These are phyloP conservation scores for Aureobasidium sp. DNA, from an alignment of 2,329 filamentous ascomycete species.

Conservation along the genomic window DNA sequence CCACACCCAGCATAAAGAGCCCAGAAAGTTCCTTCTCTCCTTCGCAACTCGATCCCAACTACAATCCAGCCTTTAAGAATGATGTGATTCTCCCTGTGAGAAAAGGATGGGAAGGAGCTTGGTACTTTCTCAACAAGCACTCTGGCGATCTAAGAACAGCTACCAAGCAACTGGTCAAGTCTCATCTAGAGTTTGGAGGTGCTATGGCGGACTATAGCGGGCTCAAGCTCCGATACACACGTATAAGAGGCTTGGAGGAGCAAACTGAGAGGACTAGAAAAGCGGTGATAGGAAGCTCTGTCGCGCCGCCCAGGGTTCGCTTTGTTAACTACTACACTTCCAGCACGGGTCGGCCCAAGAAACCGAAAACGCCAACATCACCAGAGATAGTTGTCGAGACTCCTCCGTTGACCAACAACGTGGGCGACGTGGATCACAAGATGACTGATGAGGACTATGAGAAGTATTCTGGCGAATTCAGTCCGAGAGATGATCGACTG, in stretches of 20 bases:
- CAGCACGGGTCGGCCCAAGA: constrained; percentile 64
- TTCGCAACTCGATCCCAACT: constrained; percentile 52
- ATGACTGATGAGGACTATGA: constrained; percentile 14
- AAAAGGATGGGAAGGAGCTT: constrained; percentile 58
- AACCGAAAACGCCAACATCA: constrained; percentile 39
- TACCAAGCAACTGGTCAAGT: constrained; percentile 65
- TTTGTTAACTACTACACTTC: constrained; percentile 90
- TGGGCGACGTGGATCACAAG: not conserved
- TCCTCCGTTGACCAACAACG: not conserved
- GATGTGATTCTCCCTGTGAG: constrained; percentile 64
- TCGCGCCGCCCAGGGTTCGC: constrained; percentile 50
- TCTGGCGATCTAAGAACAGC: constrained; percentile 64
- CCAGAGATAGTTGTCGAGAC: not conserved
- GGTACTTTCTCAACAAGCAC: constrained; percentile 79
- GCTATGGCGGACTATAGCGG: constrained; percentile 70
- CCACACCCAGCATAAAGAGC: not conserved
- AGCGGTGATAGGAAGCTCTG: constrained; percentile 26
- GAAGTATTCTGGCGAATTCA: not conserved
- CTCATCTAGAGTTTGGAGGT: constrained; percentile 76
- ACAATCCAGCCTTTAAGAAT: constrained; percentile 69
- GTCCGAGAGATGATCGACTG: constrained; percentile 1
- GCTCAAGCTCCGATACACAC: constrained; percentile 63
- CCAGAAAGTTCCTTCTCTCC: constrained; percentile 28
- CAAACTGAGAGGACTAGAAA: constrained; percentile 45
- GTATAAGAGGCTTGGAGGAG: constrained; percentile 65